Conservation (phyloP, 371 early-diverging fungal genomes). For the Actinomortierella ambigua region DNA sequence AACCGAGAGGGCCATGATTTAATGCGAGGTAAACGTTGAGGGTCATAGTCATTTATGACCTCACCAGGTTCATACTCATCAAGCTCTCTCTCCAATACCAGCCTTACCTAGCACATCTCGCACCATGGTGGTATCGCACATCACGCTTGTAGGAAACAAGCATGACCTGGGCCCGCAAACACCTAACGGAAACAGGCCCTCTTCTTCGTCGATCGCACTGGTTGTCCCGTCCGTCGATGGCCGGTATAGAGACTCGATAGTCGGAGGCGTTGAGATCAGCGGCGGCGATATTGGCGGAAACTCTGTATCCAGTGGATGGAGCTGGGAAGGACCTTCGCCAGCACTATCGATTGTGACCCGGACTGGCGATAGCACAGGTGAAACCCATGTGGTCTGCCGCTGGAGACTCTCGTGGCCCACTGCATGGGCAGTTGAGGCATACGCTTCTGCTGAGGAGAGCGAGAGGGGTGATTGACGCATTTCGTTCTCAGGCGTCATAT, state of each 20-base stretch:
- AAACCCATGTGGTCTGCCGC: too few species aligned
- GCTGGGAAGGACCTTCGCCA: background rate
- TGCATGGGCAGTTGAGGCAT: too few species aligned
- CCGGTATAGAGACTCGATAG: background rate
- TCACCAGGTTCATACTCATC: background rate
- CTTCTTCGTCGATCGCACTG: slow-evolving; percentile 8
- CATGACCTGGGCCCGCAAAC: slow-evolving; percentile 23
- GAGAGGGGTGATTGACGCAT: too few species aligned
- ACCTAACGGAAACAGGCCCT: slow-evolving; percentile 21
- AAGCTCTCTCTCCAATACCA: too few species aligned
- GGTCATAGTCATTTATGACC: background rate
- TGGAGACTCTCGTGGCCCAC: too few species aligned
- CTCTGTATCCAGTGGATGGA: too few species aligned
- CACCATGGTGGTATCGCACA: slow-evolving; percentile 41
- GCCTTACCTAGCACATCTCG: slow-evolving; percentile 35
- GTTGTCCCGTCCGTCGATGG: background rate
- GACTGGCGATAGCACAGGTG: background rate
- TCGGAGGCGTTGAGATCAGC: too few species aligned
- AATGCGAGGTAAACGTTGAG: background rate
- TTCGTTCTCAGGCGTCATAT: too few species aligned
- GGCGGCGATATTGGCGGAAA: too few species aligned
- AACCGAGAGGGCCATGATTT: background rate
- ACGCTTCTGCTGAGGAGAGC: too few species aligned
- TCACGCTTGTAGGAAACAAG: slow-evolving; percentile 33
- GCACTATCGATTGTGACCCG: background rate